A percentile compares a stretch with the other conserved stretches of the same genome.
phyloP scores from a whole-genome alignment of 805 yeast genomes.

The Saccharomycopsis sp. region DNA sequence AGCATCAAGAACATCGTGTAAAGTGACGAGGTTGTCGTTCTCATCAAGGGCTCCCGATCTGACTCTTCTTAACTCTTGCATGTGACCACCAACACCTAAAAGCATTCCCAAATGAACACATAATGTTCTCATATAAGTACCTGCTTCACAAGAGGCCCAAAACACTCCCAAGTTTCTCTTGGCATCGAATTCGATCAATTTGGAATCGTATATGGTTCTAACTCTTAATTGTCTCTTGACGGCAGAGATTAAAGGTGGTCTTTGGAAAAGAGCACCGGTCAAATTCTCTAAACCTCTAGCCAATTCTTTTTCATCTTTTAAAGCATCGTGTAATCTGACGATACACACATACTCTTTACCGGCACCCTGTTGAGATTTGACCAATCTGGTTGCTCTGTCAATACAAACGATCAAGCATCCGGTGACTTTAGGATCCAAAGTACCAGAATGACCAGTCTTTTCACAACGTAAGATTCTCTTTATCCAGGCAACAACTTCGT shows the following conservation, averaged over 20 bases:
- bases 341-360: constrained; percentile 99
- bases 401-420: constrained; percentile 98
- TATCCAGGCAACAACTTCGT: constrained; percentile 99
- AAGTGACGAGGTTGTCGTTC: constrained; percentile 84
- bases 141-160: constrained; percentile 99
- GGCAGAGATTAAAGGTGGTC: constrained; percentile 98
- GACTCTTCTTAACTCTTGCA: constrained; percentile 99
- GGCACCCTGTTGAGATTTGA: constrained; percentile 98
- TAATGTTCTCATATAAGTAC: constrained; percentile 98
- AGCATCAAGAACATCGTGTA: constrained; percentile 97
- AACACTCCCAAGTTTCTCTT: constrained; percentile 95
- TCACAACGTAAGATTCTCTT: constrained; percentile 92
- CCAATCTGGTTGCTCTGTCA: constrained; percentile 96
- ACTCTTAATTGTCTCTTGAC: constrained; percentile 98
- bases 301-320: constrained; percentile 84
- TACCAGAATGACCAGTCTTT: constrained; percentile 99
- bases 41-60: constrained; percentile 95
- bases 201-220: constrained; percentile 94
- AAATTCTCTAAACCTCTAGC: constrained; percentile 84
- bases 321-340: constrained; percentile 88
- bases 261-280: constrained; percentile 98
- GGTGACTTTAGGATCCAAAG: constrained; percentile 97
- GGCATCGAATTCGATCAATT: constrained; percentile 91
- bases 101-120: constrained; percentile 99
- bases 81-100: constrained; percentile 98